Conservation (phyloP, 805 yeast genomes). For the Kazachstania martiniae region DNA sequence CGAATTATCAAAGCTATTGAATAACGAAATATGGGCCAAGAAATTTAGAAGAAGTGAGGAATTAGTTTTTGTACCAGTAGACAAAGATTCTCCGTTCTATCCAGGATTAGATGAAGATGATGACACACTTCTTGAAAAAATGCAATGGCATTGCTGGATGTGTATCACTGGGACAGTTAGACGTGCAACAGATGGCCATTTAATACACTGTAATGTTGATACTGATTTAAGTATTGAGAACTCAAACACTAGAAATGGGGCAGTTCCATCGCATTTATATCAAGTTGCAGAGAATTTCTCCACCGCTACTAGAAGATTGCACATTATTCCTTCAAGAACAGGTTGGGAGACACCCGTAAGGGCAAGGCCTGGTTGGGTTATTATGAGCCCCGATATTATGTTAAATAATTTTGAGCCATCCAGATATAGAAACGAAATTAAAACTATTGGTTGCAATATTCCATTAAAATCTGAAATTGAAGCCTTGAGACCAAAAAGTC, state of each 20-base stretch:
- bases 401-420: conserved; percentile 54
- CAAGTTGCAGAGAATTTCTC: conserved; percentile 82
- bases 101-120: conserved; percentile 46
- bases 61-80: conserved; percentile 68
- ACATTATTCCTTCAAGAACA: conserved; percentile 67
- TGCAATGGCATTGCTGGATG: conserved; percentile 98
- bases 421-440: conserved; percentile 35
- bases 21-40: conserved; percentile 44
- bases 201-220: conserved; percentile 86
- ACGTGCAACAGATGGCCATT: conserved; percentile 69
- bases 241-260: conserved; percentile 29
- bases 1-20: conserved; percentile 47
- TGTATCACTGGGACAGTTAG: conserved; percentile 91
- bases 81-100: conserved; percentile 50
- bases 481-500: conserved; percentile 73
- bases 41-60: conserved; percentile 86
- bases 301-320: conserved; percentile 69
- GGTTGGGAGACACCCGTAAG: conserved; percentile 55
- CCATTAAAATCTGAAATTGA: conserved; percentile 70
- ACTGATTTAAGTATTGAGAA: conserved; percentile 76
- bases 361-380: conserved; percentile 82
- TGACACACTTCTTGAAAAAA: conserved; percentile 45
- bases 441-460: conserved; percentile 40
- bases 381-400: conserved; percentile 74
- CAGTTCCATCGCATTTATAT: conserved; percentile 69